These are phyloP conservation scores for Diaporthe velutina DNA, from an alignment of 2,329 filamentous ascomycete species.

Conservation along the genomic window DNA sequence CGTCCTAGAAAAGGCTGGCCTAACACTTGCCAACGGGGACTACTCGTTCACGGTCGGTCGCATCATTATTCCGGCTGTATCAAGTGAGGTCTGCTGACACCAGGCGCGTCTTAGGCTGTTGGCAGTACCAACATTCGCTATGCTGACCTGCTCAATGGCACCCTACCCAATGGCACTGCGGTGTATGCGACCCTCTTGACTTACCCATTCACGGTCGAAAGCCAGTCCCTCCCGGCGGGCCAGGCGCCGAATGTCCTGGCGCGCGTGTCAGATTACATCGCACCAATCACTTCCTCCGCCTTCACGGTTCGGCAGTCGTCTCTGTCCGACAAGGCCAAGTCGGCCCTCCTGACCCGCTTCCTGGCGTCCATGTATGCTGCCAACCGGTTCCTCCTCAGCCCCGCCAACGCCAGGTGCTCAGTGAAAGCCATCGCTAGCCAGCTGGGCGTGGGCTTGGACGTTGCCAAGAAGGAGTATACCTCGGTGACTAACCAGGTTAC, in stretches of 20 bases:
- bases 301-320: slow-evolving; percentile 43
- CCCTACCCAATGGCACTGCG: slow-evolving; percentile 44
- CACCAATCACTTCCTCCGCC: slow-evolving; percentile 42
- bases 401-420: slow-evolving; percentile 41
- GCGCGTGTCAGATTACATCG: slow-evolving; percentile 43
- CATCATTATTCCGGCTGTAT: too few relatives aligned
- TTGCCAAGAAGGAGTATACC: slow-evolving; percentile 45
- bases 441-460: slow-evolving; percentile 41
- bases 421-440: slow-evolving; percentile 44
- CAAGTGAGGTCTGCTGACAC: background rate
- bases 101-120: slow-evolving; percentile 41
- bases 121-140: slow-evolving; percentile 47
- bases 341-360: slow-evolving; percentile 43
- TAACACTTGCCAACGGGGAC: slow-evolving; percentile 34
- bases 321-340: slow-evolving; percentile 35
- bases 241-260: slow-evolving; percentile 45
- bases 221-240: slow-evolving; percentile 36
- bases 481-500: slow-evolving; percentile 43
- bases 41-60: slow-evolving; percentile 34
- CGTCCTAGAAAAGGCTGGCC: slow-evolving; percentile 26
- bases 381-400: slow-evolving; percentile 44
- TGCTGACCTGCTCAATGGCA: slow-evolving; percentile 44
- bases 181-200: slow-evolving; percentile 49
- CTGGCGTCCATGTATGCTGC: slow-evolving; percentile 46
- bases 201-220: slow-evolving; percentile 47